A percentile compares a stretch with the other conserved stretches of the same genome.
Evolutionary conservation across 768 basidiomycete genomes (phyloP).

Genomic region (Tephrocybe sp.): DNA sequence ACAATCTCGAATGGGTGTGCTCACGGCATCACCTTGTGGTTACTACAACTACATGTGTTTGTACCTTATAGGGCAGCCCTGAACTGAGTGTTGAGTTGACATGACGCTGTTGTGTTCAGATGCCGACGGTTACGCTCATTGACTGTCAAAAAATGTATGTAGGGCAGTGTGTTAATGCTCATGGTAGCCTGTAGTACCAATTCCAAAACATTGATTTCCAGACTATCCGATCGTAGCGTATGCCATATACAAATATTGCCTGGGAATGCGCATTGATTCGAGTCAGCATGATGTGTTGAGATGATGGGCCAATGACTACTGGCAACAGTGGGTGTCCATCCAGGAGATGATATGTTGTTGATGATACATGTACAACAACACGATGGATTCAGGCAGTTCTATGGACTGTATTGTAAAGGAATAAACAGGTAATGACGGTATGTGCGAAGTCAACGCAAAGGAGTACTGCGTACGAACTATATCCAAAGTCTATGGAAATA

Average conservation of each 20-base stretch:
- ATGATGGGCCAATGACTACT: not conserved
- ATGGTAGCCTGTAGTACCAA: not conserved
- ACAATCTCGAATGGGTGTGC: too few relatives aligned
- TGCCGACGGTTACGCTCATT: too few relatives aligned
- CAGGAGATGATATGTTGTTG: constrained; percentile 7
- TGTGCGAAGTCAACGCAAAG: constrained; percentile 1
- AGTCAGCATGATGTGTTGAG: constrained; percentile 2
- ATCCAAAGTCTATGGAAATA: constrained; percentile 17
- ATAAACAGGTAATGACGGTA: constrained; percentile 1
- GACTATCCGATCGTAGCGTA: not conserved
- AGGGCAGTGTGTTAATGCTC: too few relatives aligned
- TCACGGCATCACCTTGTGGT: too few relatives aligned
- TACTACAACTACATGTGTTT: too few relatives aligned
- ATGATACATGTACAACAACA: not conserved
- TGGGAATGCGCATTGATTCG: not conserved
- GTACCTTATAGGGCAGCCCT: too few relatives aligned
- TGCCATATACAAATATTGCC: constrained; percentile 5
- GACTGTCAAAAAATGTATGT: too few relatives aligned
- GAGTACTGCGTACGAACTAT: constrained; percentile 16
- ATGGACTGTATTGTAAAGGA: constrained; percentile 4
- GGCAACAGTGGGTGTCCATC: not conserved
- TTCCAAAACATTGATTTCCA: not conserved
- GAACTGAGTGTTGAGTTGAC: too few relatives aligned
- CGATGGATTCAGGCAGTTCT: constrained; percentile 3
- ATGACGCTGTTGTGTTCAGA: too few relatives aligned